phyloP scores from a whole-genome alignment of 2,329 filamentous ascomycete species.

The Epichloe sibirici region DNA sequence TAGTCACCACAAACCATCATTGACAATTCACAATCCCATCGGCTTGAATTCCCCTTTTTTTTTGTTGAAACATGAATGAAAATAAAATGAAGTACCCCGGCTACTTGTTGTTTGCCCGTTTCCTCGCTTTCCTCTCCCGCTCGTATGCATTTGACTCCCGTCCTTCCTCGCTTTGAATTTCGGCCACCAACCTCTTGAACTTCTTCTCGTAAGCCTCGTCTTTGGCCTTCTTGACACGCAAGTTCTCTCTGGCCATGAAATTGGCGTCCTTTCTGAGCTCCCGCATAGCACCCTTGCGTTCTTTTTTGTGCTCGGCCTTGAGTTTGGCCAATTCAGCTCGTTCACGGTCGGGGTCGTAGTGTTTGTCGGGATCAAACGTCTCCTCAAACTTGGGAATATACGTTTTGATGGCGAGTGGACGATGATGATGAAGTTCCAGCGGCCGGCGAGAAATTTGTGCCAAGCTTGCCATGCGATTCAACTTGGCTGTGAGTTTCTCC shows the following conservation, averaged over 20 bases:
- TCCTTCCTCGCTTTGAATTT: conserved; percentile 93
- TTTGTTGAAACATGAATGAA: not conserved
- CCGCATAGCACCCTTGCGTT: conserved; percentile 87
- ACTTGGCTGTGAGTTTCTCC: conserved; percentile 30
- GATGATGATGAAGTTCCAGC: conserved; percentile 80
- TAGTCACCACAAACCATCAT: not conserved
- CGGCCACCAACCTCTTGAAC: conserved; percentile 79
- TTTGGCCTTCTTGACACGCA: conserved; percentile 84
- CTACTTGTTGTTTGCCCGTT: conserved; percentile 43
- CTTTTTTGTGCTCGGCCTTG: conserved; percentile 82
- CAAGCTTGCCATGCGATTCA: conserved; percentile 44
- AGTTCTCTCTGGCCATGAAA: conserved; percentile 82
- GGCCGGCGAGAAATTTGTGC: conserved; percentile 59
- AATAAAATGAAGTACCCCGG: not conserved
- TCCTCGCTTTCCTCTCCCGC: conserved; percentile 66
- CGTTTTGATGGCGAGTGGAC: conserved; percentile 75
- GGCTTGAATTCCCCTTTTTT: too few species aligned
- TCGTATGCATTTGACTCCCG: conserved; percentile 80
- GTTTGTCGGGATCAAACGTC: conserved; percentile 82
- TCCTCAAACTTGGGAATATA: conserved; percentile 94
- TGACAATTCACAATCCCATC: too few species aligned
- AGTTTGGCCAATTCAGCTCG: conserved; percentile 76
- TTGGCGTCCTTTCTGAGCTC: conserved; percentile 91
- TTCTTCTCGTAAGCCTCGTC: conserved; percentile 95
- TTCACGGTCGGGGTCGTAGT: conserved; percentile 93